These are phyloP conservation scores for Pyricularia sp. DNA, from an alignment of 2,329 filamentous ascomycete genomes.

Conservation along the genomic window DNA sequence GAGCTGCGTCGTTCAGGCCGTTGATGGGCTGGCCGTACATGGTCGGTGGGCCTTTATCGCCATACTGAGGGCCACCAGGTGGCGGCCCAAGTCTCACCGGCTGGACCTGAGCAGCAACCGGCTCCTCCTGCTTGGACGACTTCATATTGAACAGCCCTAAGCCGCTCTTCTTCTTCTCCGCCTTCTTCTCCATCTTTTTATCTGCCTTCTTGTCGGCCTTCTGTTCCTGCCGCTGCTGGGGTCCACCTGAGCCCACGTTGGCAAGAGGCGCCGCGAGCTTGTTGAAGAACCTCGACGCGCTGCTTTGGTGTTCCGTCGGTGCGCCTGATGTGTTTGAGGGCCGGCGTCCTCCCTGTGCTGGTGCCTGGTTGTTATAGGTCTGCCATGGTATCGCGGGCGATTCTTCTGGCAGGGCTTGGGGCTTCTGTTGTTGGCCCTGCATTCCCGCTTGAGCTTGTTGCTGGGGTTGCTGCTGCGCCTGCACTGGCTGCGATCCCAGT, in stretches of 20 bases:
- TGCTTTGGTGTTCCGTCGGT: constrained; percentile 9
- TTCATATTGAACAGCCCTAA: constrained; percentile 16
- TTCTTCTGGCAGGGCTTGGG: not conserved
- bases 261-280: constrained; percentile 1
- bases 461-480: not conserved
- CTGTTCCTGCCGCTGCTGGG: constrained; percentile 12
- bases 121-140: constrained; percentile 15
- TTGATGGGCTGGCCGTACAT: constrained; percentile 5
- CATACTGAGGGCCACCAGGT: constrained; percentile 16
- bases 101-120: not conserved
- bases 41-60: constrained; percentile 3
- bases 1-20: constrained; percentile 4
- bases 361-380: not conserved
- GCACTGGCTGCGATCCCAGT: not conserved
- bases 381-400: constrained; percentile 3
- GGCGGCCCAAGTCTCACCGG: constrained; percentile 10
- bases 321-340: not conserved
- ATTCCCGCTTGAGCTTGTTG: not conserved
- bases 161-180: constrained; percentile 12
- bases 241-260: not conserved
- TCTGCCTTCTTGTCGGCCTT: constrained; percentile 9
- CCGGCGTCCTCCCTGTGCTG: not conserved
- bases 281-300: constrained; percentile 11
- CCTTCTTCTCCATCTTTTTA: not conserved
- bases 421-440: constrained; percentile 1